Evolutionary conservation across 176 grass and related monocot genomes (phyloP), one percentile per base, ranked within the genome.

Genomic region (Oryza coarctata): DNA sequence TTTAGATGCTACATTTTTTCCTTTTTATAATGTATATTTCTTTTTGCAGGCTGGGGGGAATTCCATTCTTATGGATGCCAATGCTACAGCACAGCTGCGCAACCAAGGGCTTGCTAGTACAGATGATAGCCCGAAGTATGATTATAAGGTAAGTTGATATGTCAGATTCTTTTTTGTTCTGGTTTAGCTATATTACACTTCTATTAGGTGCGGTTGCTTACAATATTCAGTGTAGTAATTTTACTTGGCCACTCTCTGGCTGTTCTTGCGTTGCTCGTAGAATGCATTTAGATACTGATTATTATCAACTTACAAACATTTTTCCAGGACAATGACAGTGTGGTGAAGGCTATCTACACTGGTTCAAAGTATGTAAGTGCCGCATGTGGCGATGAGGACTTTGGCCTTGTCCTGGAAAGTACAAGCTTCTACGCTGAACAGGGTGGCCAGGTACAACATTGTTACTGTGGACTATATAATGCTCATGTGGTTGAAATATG

Each of bases 401-500:
- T 93, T 68, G 92, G 92, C 80, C 85, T 98, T 86, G 86, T 98
- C 66, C 84, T 98, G 84, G 90, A 91, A 88, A 95, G 92, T 78
- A 93, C 90, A 82, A 98, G 95, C 70, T 98, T 98, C 70, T 98
- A 98, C 82, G 92, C 95, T 12, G 95, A 98, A 74, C 95, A 98
- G 87, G 95, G 95, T 78, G 95, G 95, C 58, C 90, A 98, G 95
- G 92, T 99, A 98, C 34, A 62, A 30, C 43, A 58, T 85, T 25
- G 0, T 38, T 69, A 43, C 32, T 13, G 22, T 57, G 30, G 35
- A 60, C 76, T 60, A 25, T 58, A 18, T 39, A 66, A 49, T 27
- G 41, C 64, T 84, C 32, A 71, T 71, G 30, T 83, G 70, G 65
- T 57, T 78, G 63, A 76, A 20, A 43, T 84, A 14, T 39, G n/a